Conservation (phyloP, 257 asterid species). For the Lithospermum erythrorhizon region DNA sequence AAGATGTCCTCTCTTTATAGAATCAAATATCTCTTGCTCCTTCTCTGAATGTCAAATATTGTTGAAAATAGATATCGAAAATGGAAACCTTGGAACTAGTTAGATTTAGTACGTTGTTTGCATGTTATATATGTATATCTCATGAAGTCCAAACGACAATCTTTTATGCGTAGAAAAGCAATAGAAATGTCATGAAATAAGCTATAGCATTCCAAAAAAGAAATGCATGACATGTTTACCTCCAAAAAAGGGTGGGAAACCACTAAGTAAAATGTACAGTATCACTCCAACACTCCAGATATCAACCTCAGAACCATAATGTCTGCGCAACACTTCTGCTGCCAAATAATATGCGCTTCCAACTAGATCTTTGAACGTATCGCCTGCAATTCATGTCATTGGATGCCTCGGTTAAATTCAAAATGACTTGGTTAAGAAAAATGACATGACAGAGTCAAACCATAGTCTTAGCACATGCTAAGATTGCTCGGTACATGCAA, state of each 20-base stretch:
- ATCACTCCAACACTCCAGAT: slow-evolving; percentile 92
- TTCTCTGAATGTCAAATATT: slow-evolving; percentile 44
- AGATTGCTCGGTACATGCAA: background rate
- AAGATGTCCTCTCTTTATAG: slow-evolving; percentile 67
- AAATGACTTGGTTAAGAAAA: background rate
- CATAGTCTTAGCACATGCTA: background rate
- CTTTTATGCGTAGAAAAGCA: background rate
- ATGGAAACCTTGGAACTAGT: background rate
- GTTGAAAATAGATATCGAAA: background rate
- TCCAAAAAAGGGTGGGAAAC: slow-evolving; percentile 95
- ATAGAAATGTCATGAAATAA: background rate
- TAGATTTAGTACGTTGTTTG: background rate
- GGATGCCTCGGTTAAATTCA: slow-evolving; percentile 1
- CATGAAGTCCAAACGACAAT: background rate
- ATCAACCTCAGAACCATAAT: slow-evolving; percentile 78
- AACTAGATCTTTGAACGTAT: slow-evolving; percentile 64
- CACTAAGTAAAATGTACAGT: slow-evolving; percentile 66
- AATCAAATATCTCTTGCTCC: slow-evolving; percentile 78
- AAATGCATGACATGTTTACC: slow-evolving; percentile 27
- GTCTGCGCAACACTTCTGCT: slow-evolving; percentile 76
- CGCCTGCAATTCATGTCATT: slow-evolving; percentile 39
- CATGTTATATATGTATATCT: background rate
- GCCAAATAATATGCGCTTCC: slow-evolving; percentile 93
- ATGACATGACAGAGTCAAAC: background rate
- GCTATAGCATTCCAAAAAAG: background rate